These are phyloP conservation scores for Nothopassalora personata DNA, from an alignment of 2,329 filamentous ascomycete genomes.

Conservation along the genomic window DNA sequence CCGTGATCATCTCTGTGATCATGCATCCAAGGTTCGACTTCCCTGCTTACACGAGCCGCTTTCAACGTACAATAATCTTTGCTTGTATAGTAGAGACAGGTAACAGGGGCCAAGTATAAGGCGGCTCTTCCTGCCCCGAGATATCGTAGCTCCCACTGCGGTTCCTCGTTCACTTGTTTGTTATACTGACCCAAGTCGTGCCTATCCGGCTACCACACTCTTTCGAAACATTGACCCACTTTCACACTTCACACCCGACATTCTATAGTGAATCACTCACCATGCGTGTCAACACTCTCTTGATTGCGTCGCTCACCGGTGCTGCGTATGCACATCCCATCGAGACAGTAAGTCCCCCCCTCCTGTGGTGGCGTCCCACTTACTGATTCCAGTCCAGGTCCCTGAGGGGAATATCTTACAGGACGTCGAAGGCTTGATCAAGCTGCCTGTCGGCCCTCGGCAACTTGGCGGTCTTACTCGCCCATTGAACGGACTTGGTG, in stretches of 20 bases:
- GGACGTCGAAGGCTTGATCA: neutral
- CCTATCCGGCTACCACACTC: neutral
- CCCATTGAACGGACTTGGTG: no score
- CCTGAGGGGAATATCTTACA: neutral
- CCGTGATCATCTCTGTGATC: neutral
- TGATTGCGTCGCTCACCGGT: constrained; percentile 2
- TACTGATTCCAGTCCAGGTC: neutral
- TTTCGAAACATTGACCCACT: neutral
- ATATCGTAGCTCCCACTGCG: neutral
- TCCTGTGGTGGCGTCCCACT: neutral
- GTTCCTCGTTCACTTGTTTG: neutral
- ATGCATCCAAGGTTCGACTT: neutral
- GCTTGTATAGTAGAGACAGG: neutral
- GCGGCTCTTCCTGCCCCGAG: neutral
- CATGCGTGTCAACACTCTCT: constrained; percentile 1
- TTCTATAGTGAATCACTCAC: neutral
- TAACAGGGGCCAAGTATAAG: neutral
- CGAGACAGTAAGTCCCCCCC: neutral
- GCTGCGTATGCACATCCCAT: neutral
- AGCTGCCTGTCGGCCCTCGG: neutral
- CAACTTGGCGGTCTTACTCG: neutral
- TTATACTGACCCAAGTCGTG: neutral
- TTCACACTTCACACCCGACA: neutral
- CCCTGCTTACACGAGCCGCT: neutral
- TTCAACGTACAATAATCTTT: neutral